A percentile compares a stretch with the other conserved stretches of the same genome.
Evolutionary conservation across 331 rosid species (phyloP).

Genomic region (Cydonia oblonga): DNA sequence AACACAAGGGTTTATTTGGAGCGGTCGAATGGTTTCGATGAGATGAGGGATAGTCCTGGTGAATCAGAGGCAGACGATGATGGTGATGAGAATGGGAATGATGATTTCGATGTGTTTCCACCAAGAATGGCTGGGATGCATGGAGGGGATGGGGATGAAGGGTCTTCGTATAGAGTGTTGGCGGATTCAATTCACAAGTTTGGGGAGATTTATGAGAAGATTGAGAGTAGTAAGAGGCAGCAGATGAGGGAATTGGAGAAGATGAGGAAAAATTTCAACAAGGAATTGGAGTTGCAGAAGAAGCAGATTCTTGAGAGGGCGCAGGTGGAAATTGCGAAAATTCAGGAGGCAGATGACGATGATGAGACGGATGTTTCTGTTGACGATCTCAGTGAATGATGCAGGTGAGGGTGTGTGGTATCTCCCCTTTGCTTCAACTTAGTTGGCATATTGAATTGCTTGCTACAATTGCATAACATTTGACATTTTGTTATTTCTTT

Average conservation of each 20-base stretch:
- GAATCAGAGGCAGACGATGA: conserved; percentile 48
- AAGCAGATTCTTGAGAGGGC: conserved; percentile 87
- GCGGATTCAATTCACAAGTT: conserved; percentile 79
- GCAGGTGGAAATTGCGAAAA: conserved; percentile 54
- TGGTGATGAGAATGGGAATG: conserved; percentile 33
- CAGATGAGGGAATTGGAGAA: conserved; percentile 93
- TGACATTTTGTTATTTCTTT: too few relatives aligned
- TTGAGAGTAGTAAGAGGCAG: conserved; percentile 83
- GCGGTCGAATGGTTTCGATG: conserved; percentile 70
- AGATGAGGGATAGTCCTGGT: conserved; percentile 93
- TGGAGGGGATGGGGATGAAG: conserved; percentile 21
- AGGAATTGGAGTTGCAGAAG: conserved; percentile 81
- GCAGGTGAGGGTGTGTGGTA: conserved; percentile 23
- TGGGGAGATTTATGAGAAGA: conserved; percentile 80
- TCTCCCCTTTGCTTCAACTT: neutral
- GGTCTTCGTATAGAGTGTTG: conserved; percentile 47
- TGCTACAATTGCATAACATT: conserved; percentile 6
- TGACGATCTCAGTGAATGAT: neutral
- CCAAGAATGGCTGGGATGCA: conserved; percentile 9
- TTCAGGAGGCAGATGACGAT: conserved; percentile 38
- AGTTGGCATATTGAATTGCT: conserved; percentile 3
- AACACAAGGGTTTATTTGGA: conserved; percentile 71
- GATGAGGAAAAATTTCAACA: conserved; percentile 66
- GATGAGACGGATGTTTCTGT: conserved; percentile 33
- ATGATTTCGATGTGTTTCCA: conserved; percentile 21